Base-by-base conservation (phyloP, 78 protist species). In the Blattamonas nauphoetae region DNA sequence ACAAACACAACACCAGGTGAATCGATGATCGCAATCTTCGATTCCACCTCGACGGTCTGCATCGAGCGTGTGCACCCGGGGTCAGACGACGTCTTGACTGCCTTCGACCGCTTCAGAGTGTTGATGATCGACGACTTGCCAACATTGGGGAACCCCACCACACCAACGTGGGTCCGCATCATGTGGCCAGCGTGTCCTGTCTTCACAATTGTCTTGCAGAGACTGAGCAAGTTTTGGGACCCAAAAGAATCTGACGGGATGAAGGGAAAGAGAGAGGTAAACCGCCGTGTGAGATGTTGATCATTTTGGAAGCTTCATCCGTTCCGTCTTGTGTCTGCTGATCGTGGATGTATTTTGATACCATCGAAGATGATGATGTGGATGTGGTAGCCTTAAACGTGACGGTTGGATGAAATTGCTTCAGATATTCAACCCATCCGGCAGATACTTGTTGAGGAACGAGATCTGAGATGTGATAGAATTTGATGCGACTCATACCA, bases 121-220 rank as follows among this genome's bases (percentile, higher is more conserved):
- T 97, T 97, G 93, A 97, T 97, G 41, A 97, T 87, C 1, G 97
- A 93, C 6, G 91, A 81, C 93, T 97, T 97, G 81, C 99, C 99
- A 32, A 96, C 98, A 87, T 97, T 97, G 29, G 99, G 99, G 81
- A 91, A 96, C 29, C 99, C 99, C 35, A 96, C 90, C 71, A 93
- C 88, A 43, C 99, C 98, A 34, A 96, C 90, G 2, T 89, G 33
- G 38, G 92, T 93, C 92, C 90, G 93, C 44, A 95, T 87, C 63
- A 91, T 81, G 81, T n/a, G 71, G 71, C 63, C 78, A 95, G 91
- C 21, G 90, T 63, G 78, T 93, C n/a, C n/a, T n/a, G n/a, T n/a
- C n/a, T n/a, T n/a, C n/a, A n/a, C n/a, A 11, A 0, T 1, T 21
- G 1, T 3, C 21, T 4, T 29, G 38, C 45, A 46, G 36, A n/a